These are phyloP conservation scores for Aspergillus leporis DNA, from an alignment of 495 filamentous ascomycete genomes.

Conservation along the genomic window DNA sequence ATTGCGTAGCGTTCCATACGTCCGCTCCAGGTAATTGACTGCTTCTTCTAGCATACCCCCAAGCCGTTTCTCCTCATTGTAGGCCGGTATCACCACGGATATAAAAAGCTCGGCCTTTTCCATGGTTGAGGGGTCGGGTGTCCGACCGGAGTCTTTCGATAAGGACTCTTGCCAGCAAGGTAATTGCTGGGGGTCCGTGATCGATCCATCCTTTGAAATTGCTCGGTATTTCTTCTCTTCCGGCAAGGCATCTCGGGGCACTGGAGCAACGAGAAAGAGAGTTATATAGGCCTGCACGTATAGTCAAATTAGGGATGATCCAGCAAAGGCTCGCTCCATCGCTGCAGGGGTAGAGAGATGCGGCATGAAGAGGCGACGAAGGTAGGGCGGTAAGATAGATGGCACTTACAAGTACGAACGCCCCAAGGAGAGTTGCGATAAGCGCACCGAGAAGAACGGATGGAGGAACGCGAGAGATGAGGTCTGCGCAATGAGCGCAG, in stretches of 20 bases:
- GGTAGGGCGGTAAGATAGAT: background rate
- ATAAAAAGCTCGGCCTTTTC: conserved; percentile 64
- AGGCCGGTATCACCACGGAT: conserved; percentile 91
- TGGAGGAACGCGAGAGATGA: conserved; percentile 31
- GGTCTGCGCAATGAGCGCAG: conserved; percentile 37
- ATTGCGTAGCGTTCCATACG: conserved; percentile 61
- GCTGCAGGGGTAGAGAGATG: background rate
- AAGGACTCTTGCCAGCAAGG: conserved; percentile 83
- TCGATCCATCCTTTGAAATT: conserved; percentile 62
- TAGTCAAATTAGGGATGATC: conserved; percentile 9
- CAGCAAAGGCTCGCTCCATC: conserved; percentile 5
- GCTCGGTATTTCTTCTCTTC: conserved; percentile 88
- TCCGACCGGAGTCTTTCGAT: conserved; percentile 37
- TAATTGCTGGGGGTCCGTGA: conserved; percentile 59
- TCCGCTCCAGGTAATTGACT: conserved; percentile 74
- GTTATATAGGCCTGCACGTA: conserved; percentile 62
- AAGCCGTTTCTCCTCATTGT: conserved; percentile 87
- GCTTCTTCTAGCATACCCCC: conserved; percentile 86
- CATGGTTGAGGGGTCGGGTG: conserved; percentile 30
- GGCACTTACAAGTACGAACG: conserved; percentile 41
- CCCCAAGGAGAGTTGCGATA: conserved; percentile 31
- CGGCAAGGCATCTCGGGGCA: conserved; percentile 69
- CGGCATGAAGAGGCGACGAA: background rate
- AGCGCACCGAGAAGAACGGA: conserved; percentile 32
- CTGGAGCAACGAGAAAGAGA: conserved; percentile 74